Evolutionary conservation across 371 early-diverging fungal species (phyloP), one percentile per base, ranked within the genome.

Genomic region (Fennellomyces sp.): DNA sequence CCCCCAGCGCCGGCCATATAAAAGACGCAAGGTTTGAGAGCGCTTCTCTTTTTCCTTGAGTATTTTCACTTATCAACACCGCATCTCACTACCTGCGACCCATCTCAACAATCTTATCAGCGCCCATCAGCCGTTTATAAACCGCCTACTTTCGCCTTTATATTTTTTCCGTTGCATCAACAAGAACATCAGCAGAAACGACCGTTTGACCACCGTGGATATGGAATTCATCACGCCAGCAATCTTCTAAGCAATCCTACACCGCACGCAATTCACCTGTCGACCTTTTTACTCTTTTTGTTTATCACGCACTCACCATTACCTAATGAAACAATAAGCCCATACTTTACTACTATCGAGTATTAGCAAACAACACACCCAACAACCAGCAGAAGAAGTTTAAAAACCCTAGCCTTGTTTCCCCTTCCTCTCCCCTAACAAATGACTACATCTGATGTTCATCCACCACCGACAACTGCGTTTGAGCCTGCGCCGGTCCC

Each of bases 401-500:
- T 52, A 33, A 28, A 49, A 15, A 25, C 25, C 12, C 27, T n/a
- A 23, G 39, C 33, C 27, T 13, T 28, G 8, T 47, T 42, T 47
- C 36, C 31, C 54, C 45, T 47, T 42, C 31, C 42, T 29, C 29
- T 38, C 41, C 38, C 33, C 28, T 41, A 39, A 48, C 63, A 39
- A 64, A 64, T 64, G 64, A 59, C 58, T 27, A 58, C 58, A 36
- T 64, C 55, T 53, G 64, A 64, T 64, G 64, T 64, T 30, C 64
- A 54, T 49, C 49, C 49, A 23, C 54, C 54, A 58, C 41, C 62
- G 36, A 54, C 62, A 33, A 45, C 54, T 35, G 19, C 54, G n/a
- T 59, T 58, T 51, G 62, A 62, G 56, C 62, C 50, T 27, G 19
- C 51, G 26, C 27, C 55, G 27, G 38, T 26, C 38, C 11, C 63